phyloP scores from a whole-genome alignment of 2,329 filamentous ascomycete species.

The Verticillium isaacii region DNA sequence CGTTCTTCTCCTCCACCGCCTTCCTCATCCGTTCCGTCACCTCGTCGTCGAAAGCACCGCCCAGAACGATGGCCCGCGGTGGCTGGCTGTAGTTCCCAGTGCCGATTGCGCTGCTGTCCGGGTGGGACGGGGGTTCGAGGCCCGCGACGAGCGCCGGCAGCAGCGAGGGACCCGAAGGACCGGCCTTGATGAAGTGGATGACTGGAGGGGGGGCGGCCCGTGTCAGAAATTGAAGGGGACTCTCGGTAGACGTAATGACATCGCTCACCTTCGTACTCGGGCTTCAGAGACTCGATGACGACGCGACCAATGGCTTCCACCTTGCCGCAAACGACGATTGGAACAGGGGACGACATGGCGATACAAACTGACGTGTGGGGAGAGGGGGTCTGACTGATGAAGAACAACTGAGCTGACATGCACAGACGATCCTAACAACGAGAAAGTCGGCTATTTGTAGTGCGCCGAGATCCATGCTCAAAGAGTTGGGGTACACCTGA shows the following conservation, averaged over 20 bases:
- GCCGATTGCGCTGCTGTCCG: constrained; percentile 12
- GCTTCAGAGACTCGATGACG: constrained; percentile 18
- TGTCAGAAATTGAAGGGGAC: background rate
- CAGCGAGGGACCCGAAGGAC: constrained; percentile 8
- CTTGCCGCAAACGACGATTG: constrained; percentile 19
- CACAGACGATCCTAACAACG: background rate
- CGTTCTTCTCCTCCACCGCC: constrained; percentile 1
- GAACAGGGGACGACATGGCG: constrained; percentile 4
- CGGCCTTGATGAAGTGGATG: constrained; percentile 11
- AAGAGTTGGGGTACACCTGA: background rate
- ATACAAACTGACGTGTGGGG: background rate
- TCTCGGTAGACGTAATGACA: background rate
- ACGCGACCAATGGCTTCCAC: constrained; percentile 15
- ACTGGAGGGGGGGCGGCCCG: background rate
- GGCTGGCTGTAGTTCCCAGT: constrained; percentile 7
- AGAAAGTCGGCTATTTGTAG: background rate
- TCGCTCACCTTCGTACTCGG: constrained; percentile 19
- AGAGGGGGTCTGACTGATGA: background rate
- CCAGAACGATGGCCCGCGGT: constrained; percentile 9
- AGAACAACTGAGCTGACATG: background rate
- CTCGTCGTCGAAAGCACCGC: constrained; percentile 9
- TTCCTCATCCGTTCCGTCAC: background rate
- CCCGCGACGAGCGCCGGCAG: constrained; percentile 9
- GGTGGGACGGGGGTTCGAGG: constrained; percentile 4
- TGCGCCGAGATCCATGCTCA: background rate